Evolutionary conservation across 1,139 yeast genomes (phyloP), one percentile per base, ranked within the genome.

Genomic region (Lodderomyces metapsilosis): DNA sequence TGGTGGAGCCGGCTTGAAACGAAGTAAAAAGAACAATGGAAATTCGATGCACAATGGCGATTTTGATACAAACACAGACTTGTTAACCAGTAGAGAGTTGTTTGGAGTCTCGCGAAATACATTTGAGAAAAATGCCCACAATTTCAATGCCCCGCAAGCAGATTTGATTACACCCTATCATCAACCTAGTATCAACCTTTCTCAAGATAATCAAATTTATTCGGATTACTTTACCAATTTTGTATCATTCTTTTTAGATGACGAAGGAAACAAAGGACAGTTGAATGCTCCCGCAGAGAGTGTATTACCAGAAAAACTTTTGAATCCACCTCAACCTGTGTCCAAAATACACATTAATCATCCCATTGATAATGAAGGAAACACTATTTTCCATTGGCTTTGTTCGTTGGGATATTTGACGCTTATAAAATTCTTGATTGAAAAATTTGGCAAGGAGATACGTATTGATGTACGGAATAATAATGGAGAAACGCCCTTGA

Each of bases 361-460:
- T 32, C 82, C 96, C 2, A 88, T 94, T 38, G 99, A 94, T 61
- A 94, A 86, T 52, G 81, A 85, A 44, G 98, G 98, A 0, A 94
- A 92, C 56, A 84, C 96, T 0, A 89, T 96, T 1, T 72, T 94
- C 45, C 99, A 94, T 61, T 88, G 98, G 95, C 95, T 97, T 1
- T 84, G 98, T 24, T 88, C 97, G 0, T 74, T 94, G 64, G 98
- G 95, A 0, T 81, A 88, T 47, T 66, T 83, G 4, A 70, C 81
- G 2, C 71, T 91, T 44, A 92, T 89, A 4, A 78, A 78, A 44
- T 88, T 88, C 43, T 68, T 94, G 28, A 76, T 91, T 6, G 54
- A 55, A n/a, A 66, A 64, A n/a, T 70, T 71, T 44, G 24, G 24
- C 10, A 38, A 39, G 8, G 62, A 64, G 13, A 73, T 87, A 7